Evolutionary conservation across 352 stramenopile genomes (phyloP).

Genomic region (Pythium apleroticum): DNA sequence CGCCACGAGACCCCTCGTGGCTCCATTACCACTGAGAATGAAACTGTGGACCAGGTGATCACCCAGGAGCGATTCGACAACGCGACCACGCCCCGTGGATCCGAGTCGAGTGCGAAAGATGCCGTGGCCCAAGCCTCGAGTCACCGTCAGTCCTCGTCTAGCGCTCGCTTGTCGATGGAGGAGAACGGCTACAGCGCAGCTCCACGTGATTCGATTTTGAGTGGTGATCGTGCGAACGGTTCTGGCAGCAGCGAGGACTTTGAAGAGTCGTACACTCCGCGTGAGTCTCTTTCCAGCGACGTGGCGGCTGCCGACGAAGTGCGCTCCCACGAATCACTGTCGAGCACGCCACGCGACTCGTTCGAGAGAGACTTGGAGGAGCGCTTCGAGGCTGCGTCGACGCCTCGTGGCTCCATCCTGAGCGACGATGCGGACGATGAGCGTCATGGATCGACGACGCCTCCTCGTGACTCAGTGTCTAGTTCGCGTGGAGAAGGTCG

Average conservation of each 20-base stretch:
- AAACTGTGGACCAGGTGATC: background rate
- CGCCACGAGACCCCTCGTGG: too few species aligned
- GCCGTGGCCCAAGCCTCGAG: background rate
- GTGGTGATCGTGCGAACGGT: background rate
- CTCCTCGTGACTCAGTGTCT: background rate
- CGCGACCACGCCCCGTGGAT: background rate
- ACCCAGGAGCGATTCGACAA: background rate
- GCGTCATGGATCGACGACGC: background rate
- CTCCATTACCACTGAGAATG: background rate
- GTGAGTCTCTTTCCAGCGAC: conserved; percentile 8
- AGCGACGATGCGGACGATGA: background rate
- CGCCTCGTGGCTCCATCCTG: background rate
- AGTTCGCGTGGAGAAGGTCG: background rate
- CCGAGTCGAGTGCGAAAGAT: background rate
- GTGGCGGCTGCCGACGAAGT: conserved; percentile 1
- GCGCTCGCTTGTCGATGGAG: background rate
- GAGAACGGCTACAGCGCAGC: background rate
- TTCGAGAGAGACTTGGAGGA: background rate
- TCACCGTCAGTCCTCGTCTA: background rate
- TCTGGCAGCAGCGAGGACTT: background rate
- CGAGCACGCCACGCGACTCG: conserved; percentile 8
- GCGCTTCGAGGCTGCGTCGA: background rate
- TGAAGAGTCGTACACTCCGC: conserved; percentile 2
- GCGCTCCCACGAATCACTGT: background rate
- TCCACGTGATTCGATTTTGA: background rate